Base-by-base conservation (phyloP, 2,329 filamentous ascomycete species). In the Claviceps sp. region DNA sequence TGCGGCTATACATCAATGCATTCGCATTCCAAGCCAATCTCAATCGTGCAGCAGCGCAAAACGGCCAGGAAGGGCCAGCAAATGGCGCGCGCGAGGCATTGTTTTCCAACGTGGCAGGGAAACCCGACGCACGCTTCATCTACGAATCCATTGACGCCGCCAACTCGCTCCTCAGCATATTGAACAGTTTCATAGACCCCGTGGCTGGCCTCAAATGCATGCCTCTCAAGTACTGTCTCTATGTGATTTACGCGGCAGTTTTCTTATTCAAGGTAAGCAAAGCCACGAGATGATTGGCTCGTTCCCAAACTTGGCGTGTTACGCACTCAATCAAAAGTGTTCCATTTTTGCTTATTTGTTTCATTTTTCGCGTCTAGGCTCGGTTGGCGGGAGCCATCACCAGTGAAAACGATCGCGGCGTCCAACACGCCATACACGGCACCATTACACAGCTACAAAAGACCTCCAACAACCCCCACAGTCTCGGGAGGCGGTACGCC, bases 11-110 rank as follows among this genome's bases (percentile, higher is more conserved):
- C 62, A 85, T 83, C 48, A 86, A 86, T 53, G 83, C 84, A 0
- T 88, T 87, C 60, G 84, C 83, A 1, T 87, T 87, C 57, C 84
- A 88, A 61, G 83, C 84, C 2, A 85, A 82, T 77, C 48, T 79
- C 66, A 58, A 76, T 73, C 60, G 76, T 65, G 51, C 65, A 67
- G 56, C 72, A 5, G 46, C 61, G 7, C 52, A 58, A 40, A 56
- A 58, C 11, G 63, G 47, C 63, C 60, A 52, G 68, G 68, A 58
- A 61, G 63, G 46, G 64, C 66, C 57, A 59, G 61, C 20, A 60
- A 34, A 34, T 34, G 69, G 55, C 58, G 62, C 43, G 62, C 67
- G 56, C 61, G 66, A 56, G 64, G 65, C 68, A 7, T 68, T 68
- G 6, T 79, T 75, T 59, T 70, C 68, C 47, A 76, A 80, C 52